Conservation (phyloP, 2,329 filamentous ascomycete genomes). For the Penicillium sp. region DNA sequence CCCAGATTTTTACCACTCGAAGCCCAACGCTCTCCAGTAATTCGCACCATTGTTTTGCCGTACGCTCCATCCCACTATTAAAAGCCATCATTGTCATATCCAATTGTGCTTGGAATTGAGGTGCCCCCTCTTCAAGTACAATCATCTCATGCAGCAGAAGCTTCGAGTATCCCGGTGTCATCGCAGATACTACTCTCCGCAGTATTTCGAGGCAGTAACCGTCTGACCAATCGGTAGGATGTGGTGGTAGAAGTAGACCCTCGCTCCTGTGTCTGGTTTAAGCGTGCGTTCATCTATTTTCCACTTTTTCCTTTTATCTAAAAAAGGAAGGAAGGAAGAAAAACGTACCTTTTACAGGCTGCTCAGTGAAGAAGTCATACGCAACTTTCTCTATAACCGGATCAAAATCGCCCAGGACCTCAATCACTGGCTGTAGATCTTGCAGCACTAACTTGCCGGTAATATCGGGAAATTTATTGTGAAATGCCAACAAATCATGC, state of each 20-base stretch:
- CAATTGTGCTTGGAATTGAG: constrained; percentile 15
- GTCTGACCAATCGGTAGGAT: constrained; percentile 23
- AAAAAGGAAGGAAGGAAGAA: too few species aligned
- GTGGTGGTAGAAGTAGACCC: constrained; percentile 21
- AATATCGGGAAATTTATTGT: constrained; percentile 30
- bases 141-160: constrained; percentile 45
- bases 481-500: constrained; percentile 29
- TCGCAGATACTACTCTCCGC: constrained; percentile 26
- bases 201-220: constrained; percentile 17
- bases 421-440: constrained; percentile 41
- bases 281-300: too few species aligned
- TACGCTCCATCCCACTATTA: constrained; percentile 1
- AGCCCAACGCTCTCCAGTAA: constrained; percentile 17
- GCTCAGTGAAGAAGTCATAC: constrained; percentile 8
- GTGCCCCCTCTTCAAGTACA: constrained; percentile 30
- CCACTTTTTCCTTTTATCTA: too few species aligned
- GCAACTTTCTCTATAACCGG: constrained; percentile 22
- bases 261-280: neutral
- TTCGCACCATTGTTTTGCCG: neutral
- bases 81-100: constrained; percentile 10
- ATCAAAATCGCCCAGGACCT: constrained; percentile 15
- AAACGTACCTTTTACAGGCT: neutral
- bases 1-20: constrained; percentile 22
- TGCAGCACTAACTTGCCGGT: constrained; percentile 47
- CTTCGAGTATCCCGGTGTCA: constrained; percentile 28